These are phyloP conservation scores for Erythrobasidium hasegawianum DNA, from an alignment of 1,284 basidiomycete species.

Conservation along the genomic window DNA sequence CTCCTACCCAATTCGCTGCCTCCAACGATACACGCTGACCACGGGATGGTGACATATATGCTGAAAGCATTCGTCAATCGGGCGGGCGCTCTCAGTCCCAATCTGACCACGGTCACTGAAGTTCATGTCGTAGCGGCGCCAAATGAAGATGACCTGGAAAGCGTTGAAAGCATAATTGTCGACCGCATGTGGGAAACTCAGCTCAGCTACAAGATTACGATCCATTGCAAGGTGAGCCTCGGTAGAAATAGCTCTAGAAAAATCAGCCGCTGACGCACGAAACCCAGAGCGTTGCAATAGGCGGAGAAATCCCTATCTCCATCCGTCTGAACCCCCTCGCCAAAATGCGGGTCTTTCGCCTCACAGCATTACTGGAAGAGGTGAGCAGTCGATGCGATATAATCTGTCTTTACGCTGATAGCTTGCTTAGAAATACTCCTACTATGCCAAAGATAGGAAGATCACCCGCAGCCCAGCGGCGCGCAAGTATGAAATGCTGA, in stretches of 20 bases:
- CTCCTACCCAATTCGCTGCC: conserved; percentile 75
- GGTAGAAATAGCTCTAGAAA: no score
- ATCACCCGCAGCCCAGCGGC: conserved; percentile 72
- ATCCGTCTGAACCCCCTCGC: conserved; percentile 77
- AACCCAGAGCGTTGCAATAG: conserved; percentile 74
- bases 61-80: conserved; percentile 79
- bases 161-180: conserved; percentile 74
- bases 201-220: conserved; percentile 71
- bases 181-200: conserved; percentile 90
- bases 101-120: conserved; percentile 66
- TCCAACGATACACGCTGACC: conserved; percentile 72
- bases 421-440: conserved; percentile 64
- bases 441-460: conserved; percentile 64
- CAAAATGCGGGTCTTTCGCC: conserved; percentile 76
- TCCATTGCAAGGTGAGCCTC: conserved; percentile 60
- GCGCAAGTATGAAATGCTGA: conserved; percentile 64
- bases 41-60: conserved; percentile 73
- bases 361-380: conserved; percentile 75
- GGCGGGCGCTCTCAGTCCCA: conserved; percentile 73
- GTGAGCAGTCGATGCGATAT: no score
- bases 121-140: conserved; percentile 74
- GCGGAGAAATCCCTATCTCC: conserved; percentile 73
- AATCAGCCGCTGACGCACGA: no score
- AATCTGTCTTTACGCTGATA: no score
- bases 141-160: conserved; percentile 57